phyloP scores from a whole-genome alignment of 2,329 filamentous ascomycete genomes.

The Hansfordia pulvinata region DNA sequence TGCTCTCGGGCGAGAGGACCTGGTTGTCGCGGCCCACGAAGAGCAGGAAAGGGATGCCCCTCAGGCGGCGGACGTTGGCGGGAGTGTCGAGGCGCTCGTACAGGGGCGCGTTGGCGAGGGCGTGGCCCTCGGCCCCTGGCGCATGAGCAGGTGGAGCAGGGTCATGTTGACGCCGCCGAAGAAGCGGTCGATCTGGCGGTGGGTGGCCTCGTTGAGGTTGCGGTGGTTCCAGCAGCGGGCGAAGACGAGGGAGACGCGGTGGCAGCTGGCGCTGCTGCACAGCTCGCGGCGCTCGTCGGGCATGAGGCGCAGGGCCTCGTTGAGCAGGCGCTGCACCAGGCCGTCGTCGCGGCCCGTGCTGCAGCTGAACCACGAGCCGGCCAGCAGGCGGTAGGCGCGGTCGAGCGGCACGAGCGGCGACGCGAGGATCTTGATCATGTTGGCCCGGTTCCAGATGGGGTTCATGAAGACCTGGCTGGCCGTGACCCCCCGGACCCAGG shows the following conservation, averaged over 20 bases:
- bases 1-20: constrained; percentile 38
- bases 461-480: constrained; percentile 52
- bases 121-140: constrained; percentile 34
- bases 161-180: constrained; percentile 51
- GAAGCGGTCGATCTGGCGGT: constrained; percentile 45
- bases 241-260: constrained; percentile 45
- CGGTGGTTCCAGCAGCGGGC: constrained; percentile 51
- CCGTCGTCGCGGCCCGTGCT: constrained; percentile 29
- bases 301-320: constrained; percentile 44
- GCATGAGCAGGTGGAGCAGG: constrained; percentile 40
- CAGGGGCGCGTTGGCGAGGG: constrained; percentile 35
- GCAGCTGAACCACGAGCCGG: constrained; percentile 42
- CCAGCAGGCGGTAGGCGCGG: constrained; percentile 28
- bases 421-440: constrained; percentile 39
- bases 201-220: constrained; percentile 53
- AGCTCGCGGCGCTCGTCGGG: constrained; percentile 39
- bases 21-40: constrained; percentile 43
- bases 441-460: constrained; percentile 40
- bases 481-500: constrained; percentile 43
- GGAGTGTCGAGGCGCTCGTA: constrained; percentile 31
- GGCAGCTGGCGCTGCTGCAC: constrained; percentile 48
- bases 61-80: constrained; percentile 34
- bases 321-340: constrained; percentile 33
- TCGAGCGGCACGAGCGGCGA: constrained; percentile 35
- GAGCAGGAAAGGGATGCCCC: constrained; percentile 38